Evolutionary conservation across 2,329 filamentous ascomycete genomes (phyloP).

Genomic region (Fusarium nygamai): DNA sequence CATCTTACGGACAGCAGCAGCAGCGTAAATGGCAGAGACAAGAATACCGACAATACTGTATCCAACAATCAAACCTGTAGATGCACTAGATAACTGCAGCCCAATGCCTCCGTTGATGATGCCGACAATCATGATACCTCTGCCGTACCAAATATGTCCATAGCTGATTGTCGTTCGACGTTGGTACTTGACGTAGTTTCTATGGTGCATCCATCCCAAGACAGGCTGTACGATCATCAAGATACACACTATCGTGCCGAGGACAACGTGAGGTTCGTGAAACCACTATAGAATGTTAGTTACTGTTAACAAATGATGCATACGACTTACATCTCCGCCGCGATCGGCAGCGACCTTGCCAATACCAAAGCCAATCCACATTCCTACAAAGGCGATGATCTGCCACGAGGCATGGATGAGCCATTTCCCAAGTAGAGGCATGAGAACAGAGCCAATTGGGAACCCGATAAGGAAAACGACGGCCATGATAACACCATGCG

Average conservation of each 20-base stretch:
- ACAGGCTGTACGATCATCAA: not conserved
- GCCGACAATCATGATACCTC: slow-evolving; percentile 1
- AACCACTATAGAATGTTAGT: not conserved
- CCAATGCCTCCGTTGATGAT: not conserved
- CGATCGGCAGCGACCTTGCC: not conserved
- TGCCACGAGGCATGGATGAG: slow-evolving; percentile 1
- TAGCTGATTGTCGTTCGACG: not conserved
- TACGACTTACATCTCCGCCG: not conserved
- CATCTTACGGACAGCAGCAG: not conserved
- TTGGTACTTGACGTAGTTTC: not conserved
- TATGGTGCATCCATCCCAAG: slow-evolving; percentile 3
- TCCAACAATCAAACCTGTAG: not conserved
- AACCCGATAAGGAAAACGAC: not conserved
- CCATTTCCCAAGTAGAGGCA: not conserved
- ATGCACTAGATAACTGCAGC: not conserved
- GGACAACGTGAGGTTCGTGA: not conserved
- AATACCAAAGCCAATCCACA: slow-evolving; percentile 1
- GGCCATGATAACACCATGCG: not conserved
- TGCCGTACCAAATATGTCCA: not conserved
- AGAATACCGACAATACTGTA: not conserved
- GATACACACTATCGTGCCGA: not conserved
- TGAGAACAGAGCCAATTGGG: not conserved
- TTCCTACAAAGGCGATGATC: not conserved
- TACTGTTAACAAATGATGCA: rapidly evolving
- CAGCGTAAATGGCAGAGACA: not conserved